phyloP scores from a whole-genome alignment of 164 flowering plant species.

The Macadamia tetraphylla region DNA sequence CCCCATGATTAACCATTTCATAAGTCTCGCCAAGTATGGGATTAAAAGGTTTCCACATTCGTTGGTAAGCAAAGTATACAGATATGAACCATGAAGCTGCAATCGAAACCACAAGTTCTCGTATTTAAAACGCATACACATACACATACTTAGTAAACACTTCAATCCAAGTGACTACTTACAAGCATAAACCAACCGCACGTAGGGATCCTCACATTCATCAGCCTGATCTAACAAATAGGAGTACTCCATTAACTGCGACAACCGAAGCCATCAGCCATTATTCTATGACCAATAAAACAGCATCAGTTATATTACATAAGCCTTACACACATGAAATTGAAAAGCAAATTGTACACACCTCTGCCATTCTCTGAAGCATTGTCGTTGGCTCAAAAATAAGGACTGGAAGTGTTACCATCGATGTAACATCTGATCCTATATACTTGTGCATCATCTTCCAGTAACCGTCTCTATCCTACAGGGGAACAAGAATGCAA shows the following conservation, averaged over 20 bases:
- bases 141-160: not conserved
- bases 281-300: not conserved
- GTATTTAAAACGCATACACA: not conserved
- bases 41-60: conserved; percentile 89
- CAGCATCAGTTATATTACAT: not conserved
- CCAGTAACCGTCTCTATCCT: conserved; percentile 75
- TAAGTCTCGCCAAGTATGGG: conserved; percentile 95
- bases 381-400: conserved; percentile 81
- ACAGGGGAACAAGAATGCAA: not conserved
- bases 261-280: conserved; percentile 5
- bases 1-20: conserved; percentile 76
- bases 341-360: conserved; percentile 17
- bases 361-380: conserved; percentile 84
- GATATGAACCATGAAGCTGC: conserved; percentile 85
- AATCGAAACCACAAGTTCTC: conserved; percentile 9
- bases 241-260: conserved; percentile 72
- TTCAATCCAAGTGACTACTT: conserved; percentile 12
- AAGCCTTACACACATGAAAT: not conserved
- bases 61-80: conserved; percentile 64
- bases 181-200: conserved; percentile 73
- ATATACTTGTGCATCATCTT: conserved; percentile 75
- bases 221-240: conserved; percentile 62
- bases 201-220: conserved; percentile 70
- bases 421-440: conserved; percentile 66
- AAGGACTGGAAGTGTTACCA: conserved; percentile 78